Percentiles rank a stretch among this genome's conserved stretches.
Conservation (phyloP, 345 rosid species). For the Heritiera fomes region DNA sequence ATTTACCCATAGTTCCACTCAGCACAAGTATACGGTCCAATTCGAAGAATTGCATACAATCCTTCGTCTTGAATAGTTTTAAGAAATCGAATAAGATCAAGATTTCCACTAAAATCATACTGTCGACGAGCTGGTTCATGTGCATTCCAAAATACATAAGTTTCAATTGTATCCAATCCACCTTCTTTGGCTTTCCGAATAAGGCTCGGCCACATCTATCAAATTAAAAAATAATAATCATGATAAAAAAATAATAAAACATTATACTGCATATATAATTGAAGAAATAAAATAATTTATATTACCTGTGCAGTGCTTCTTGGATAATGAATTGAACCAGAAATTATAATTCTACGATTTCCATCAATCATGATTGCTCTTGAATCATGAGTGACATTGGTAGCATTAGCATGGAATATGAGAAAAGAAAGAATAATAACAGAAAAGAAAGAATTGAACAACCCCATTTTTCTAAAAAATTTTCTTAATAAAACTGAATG, state of each 20-base stretch:
- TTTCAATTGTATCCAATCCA: slow-evolving; percentile 62
- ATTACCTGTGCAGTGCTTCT: slow-evolving; percentile 52
- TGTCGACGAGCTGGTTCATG: slow-evolving; percentile 48
- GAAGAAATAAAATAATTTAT: too few relatives aligned
- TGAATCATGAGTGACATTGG: slow-evolving; percentile 19
- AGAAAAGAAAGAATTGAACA: neutral
- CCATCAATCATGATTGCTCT: slow-evolving; percentile 44
- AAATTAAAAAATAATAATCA: neutral
- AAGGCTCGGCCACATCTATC: slow-evolving; percentile 47
- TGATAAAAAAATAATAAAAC: neutral
- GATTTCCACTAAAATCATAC: slow-evolving; percentile 42
- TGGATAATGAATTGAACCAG: slow-evolving; percentile 60
- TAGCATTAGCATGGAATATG: neutral
- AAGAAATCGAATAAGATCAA: slow-evolving; percentile 47
- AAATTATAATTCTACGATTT: slow-evolving; percentile 37
- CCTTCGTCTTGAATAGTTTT: slow-evolving; percentile 38
- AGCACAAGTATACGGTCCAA: slow-evolving; percentile 53
- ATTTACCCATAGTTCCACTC: slow-evolving; percentile 52
- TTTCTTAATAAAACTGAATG: neutral
- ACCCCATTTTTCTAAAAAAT: neutral
- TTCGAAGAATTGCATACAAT: slow-evolving; percentile 45
- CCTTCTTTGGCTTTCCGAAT: slow-evolving; percentile 49
- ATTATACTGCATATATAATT: neutral
- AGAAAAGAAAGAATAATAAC: neutral
- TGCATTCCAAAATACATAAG: slow-evolving; percentile 72